These are phyloP conservation scores for Lachnellula occidentalis DNA, from an alignment of 2,329 filamentous ascomycete species.

Conservation along the genomic window DNA sequence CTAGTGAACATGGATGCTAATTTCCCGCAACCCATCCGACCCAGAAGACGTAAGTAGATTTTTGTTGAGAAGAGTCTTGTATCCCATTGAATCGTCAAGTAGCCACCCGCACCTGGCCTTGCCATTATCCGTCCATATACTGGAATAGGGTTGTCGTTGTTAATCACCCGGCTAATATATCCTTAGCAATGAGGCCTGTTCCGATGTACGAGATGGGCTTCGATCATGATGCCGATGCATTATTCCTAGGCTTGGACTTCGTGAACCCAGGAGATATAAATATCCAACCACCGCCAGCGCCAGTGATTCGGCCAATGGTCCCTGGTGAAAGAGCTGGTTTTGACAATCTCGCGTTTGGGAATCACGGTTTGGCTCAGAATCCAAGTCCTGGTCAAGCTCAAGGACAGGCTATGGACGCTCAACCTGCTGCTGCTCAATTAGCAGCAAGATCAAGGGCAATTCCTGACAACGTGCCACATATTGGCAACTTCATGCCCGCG, in stretches of 20 bases:
- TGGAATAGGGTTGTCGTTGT: too few relatives aligned
- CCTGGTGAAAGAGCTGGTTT: neutral
- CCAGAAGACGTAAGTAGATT: too few relatives aligned
- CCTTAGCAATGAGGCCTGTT: too few relatives aligned
- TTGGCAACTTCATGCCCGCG: too few relatives aligned
- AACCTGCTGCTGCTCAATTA: neutral
- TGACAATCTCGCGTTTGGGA: neutral
- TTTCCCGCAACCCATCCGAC: too few relatives aligned
- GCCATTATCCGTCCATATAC: too few relatives aligned
- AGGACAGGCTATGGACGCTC: neutral
- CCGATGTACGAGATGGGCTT: neutral
- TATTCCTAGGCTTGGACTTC: neutral
- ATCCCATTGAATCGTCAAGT: too few relatives aligned
- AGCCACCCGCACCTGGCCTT: too few relatives aligned
- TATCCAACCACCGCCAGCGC: neutral
- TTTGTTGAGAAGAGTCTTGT: too few relatives aligned
- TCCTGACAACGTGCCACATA: neutral
- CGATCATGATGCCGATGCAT: neutral
- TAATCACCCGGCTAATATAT: too few relatives aligned
- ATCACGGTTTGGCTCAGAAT: neutral
- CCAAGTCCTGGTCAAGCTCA: neutral
- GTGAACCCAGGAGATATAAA: neutral
- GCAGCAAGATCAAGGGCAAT: neutral
- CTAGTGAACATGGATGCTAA: neutral
- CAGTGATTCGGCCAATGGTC: neutral